Evolutionary conservation across 2,329 filamentous ascomycete genomes (phyloP), one percentile per base, ranked within the genome.

Genomic region (Macrophomina phaseolina): DNA sequence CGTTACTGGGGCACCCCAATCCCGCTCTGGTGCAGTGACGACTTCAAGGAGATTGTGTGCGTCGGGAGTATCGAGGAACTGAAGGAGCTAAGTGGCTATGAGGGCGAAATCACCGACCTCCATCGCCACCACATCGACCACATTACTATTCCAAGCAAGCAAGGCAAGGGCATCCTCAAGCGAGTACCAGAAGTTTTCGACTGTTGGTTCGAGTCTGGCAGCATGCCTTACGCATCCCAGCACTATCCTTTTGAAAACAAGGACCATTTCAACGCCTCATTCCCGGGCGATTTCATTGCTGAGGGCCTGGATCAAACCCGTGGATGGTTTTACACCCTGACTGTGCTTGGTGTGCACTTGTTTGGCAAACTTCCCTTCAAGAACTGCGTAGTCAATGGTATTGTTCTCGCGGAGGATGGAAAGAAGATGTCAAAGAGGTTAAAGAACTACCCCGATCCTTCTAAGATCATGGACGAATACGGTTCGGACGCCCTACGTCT

Each of bases 351-450:
- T 40, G 95, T 91, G 7, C 92, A 97, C 76, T 85, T 97, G 4
- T 97, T 95, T 73, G 91, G 91, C 51, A 86, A 88, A 42, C 88
- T 93, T 2, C 93, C 94, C 0, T 97, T 97, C 85, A 90, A 95
- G 81, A 97, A 97, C 77, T 96, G 93, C 73, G 92, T 97, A n/a
- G 93, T 97, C 69, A 97, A 97, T 75, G 94, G 94, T 60, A 95
- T 97, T 69, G 93, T 97, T 4, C 85, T 97, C 48, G 94, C 94
- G 0, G 93, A 97, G 77, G 93, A 97, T 74, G 94, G 94, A 66
- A 97, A 97, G 84, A 98, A 98, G 84, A 98, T 98, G 94, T 97
- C 93, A 6, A 98, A 98, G 81, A 89, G 94, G 64, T 84, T 97
- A 67, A 96, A 97, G 83, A 98, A 98, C 80, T 98, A 97, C 78